Evolutionary conservation across 1,139 yeast genomes (phyloP), one percentile per base, ranked within the genome.

Genomic region (Kodamaea arcana): DNA sequence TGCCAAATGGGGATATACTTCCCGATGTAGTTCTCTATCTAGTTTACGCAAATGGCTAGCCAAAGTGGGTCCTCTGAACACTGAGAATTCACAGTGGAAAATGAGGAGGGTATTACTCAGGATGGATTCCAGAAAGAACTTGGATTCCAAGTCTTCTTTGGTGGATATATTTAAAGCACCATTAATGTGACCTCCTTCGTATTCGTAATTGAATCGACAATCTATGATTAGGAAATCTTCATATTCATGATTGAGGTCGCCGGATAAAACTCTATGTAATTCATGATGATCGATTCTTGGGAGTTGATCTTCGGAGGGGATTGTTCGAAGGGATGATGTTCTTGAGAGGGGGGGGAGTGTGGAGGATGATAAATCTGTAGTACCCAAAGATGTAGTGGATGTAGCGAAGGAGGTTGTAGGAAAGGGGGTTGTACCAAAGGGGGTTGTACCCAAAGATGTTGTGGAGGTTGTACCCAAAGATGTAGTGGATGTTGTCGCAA

Each of bases 61-160:
- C 83, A 92, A 79, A 33, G 84, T 69, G 3, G 98, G 98, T 9
- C 97, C 96, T 40, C 98, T 72, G 55, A 83, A 87, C 2, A 94
- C 78, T 33, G 95, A 83, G 55, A 87, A 90, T 58, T 92, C 98
- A 61, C 98, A 92, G 59, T 92, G 97, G 63, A 92, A 90, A 11
- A 94, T 71, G 14, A 90, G 59, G 37, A 92, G 60, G 15, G 62
- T 58, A 32, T 71, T 62, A 35, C 58, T 54, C 35, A 22, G 48
- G 24, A 13, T 10, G 4, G 18, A 8, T 14, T 24, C 46, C 44
- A 18, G 31, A 56, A 65, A 46, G 39, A 79, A 71, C 31, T 45
- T 56, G 23, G 69, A 61, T 50, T 84, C 92, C 33, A 92, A 63
- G 33, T 76, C 80, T 39, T 75, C 76, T 46, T 83, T 82, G 30